Base-by-base conservation (phyloP, 75 land plant genomes). In the Adiantum capillusveneris region DNA sequence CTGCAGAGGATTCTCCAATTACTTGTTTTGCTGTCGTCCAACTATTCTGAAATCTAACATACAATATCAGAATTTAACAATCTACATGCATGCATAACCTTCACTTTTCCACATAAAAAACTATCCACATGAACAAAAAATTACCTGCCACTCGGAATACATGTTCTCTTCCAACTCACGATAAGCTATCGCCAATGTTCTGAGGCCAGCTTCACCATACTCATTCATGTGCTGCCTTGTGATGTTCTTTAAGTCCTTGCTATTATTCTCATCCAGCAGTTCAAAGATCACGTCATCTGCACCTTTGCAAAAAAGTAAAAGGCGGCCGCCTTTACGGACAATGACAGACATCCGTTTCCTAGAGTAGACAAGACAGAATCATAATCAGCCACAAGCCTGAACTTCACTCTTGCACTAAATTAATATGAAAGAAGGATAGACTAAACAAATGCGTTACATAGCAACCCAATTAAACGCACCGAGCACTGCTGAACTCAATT, bases 291-390 rank as follows among this genome's bases (percentile, higher is more conserved):
- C 78, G 28, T 57, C 60, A 31, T 77, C 80, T 41, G 80, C 80
- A 34, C 80, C 80, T 44, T 77, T 77, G 55, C 65, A 74, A 29
- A 77, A 76, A 30, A 77, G 72, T 13, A 77, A 53, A 25, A 77
- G 12, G 28, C 29, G 39, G 6, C 78, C 78, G 62, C 31, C 64
- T 31, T 44, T 57, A n/a, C 78, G 78, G 11, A 77, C 67, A 53
- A 77, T 74, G n/a, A 77, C 80, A 20, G 80, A 77, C 80, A 77
- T 77, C 11, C 80, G 66, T 44, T 77, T 77, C 49, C 80, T 65
- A 45, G 18, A 61, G 27, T 24, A 24, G n/a, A 28, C 3, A 53
- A 54, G 34, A 25, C 9, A 34, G 37, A 34, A 5, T 9, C 37
- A 34, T 5, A 34, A 9, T 5, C 9, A 3, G 7, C 37, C 37